Conservation (phyloP, 1,139 yeast genomes). For the Diutina pseudorugosa region DNA sequence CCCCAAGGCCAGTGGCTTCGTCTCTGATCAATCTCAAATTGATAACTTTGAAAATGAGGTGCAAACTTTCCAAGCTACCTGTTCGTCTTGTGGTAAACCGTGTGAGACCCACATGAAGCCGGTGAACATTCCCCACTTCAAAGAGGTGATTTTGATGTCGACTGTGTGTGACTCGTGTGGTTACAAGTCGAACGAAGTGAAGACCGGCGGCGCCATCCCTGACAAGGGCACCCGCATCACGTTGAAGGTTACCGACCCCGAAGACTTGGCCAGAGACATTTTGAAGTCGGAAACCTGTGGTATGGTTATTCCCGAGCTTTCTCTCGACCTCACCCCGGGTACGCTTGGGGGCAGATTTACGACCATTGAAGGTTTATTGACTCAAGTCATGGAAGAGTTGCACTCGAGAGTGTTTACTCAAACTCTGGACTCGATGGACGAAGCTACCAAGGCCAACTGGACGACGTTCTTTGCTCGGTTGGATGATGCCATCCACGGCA, state of each 20-base stretch:
- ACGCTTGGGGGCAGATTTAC: slow-evolving; percentile 98
- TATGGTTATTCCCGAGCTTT: slow-evolving; percentile 72
- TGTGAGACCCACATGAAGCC: slow-evolving; percentile 95
- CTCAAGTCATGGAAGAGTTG: slow-evolving; percentile 83
- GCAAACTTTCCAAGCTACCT: slow-evolving; percentile 83
- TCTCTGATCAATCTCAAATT: slow-evolving; percentile 55
- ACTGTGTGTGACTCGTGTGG: slow-evolving; percentile 91
- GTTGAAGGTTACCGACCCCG: slow-evolving; percentile 75
- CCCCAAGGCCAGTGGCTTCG: slow-evolving; percentile 43
- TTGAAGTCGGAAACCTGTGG: slow-evolving; percentile 93
- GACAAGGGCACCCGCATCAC: slow-evolving; percentile 67
- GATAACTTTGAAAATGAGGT: slow-evolving; percentile 83
- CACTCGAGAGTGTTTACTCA: slow-evolving; percentile 75
- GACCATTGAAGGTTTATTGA: slow-evolving; percentile 83
- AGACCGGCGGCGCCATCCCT: slow-evolving; percentile 96
- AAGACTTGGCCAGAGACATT: slow-evolving; percentile 89
- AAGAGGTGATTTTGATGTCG: slow-evolving; percentile 94
- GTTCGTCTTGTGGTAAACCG: slow-evolving; percentile 75
- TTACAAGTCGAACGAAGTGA: slow-evolving; percentile 92
- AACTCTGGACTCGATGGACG: slow-evolving; percentile 87
- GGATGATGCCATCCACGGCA: slow-evolving; percentile 76
- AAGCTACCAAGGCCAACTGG: slow-evolving; percentile 70
- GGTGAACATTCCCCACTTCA: slow-evolving; percentile 94
- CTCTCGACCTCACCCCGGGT: slow-evolving; percentile 87
- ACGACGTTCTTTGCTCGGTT: slow-evolving; percentile 59